Evolutionary conservation across 1,284 basidiomycete species (phyloP), one percentile per base, ranked within the genome.

Genomic region (Marasmius sp.): DNA sequence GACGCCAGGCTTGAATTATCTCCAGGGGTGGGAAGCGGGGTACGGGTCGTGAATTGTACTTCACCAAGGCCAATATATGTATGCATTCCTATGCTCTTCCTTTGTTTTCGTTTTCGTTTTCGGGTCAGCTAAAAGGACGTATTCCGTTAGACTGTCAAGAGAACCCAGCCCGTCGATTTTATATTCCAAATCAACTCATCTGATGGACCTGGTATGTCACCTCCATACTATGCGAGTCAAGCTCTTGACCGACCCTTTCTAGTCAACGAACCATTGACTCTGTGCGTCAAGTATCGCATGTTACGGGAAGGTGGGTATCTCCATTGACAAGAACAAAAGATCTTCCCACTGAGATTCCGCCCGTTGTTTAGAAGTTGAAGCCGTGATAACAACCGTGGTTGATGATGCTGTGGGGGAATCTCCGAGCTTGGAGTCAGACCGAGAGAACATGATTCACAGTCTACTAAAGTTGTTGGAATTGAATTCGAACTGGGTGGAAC

Each of bases 271-370:
- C 78, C 88, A 0, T 73, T 93, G 22, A 77, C 76, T 36, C 75
- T 94, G 34, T 75, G 80, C 22, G 85, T 94, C 58, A 80, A 77
- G 56, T 94, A 92, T 72, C 84, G 90, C 33, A 85, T 88, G 74
- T 75, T 93, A 38, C 84, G 85, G 16, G 89, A 93, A 82, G 92
- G 92, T 92, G 61, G 53, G 58, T 53, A 53, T 34, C 41, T 27
- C 39, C 11, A 58, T 54, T 9, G 10, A 41, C 36, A 22, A 47
- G 16, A 59, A 57, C 36, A 54, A 58, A 59, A 61, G 57, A 58
- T 64, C 58, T 61, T 6, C 53, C 27, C 20, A 53, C 22, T 36
- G 37, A 37, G 39, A 39, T 63, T 52, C 50, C 47, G 60, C 18
- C 27, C 27, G 27, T 27, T 27, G 43, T 61, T 36, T 66, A 90